These are phyloP conservation scores for Thelonectria blattea DNA, from an alignment of 2,329 filamentous ascomycete genomes.

Conservation along the genomic window DNA sequence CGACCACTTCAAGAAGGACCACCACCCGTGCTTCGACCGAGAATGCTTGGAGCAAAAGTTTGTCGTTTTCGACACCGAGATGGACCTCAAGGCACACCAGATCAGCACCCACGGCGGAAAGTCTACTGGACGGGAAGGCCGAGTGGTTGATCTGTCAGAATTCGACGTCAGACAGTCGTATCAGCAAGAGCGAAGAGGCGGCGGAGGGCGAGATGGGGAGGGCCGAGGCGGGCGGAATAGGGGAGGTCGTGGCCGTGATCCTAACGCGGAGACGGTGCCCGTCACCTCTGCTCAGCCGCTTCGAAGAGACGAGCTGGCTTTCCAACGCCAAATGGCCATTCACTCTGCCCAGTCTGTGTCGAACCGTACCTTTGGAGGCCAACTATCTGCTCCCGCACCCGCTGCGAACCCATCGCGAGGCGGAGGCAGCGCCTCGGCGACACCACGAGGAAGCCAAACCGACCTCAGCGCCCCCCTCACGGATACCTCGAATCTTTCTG, in stretches of 20 bases:
- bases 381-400: slow-evolving; percentile 61
- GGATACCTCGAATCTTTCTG: slow-evolving; percentile 61
- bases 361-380: slow-evolving; percentile 82
- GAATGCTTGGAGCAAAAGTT: slow-evolving; percentile 98
- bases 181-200: slow-evolving; percentile 59
- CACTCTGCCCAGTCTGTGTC: slow-evolving; percentile 84
- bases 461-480: slow-evolving; percentile 47
- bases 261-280: slow-evolving; percentile 81
- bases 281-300: slow-evolving; percentile 79
- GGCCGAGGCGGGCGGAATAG: slow-evolving; percentile 58
- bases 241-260: slow-evolving; percentile 74
- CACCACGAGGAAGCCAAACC: slow-evolving; percentile 32
- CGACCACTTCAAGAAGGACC: slow-evolving; percentile 84
- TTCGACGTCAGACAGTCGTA: slow-evolving; percentile 84
- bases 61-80: slow-evolving; percentile 91
- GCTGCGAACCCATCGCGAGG: slow-evolving; percentile 34
- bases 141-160: slow-evolving; percentile 82
- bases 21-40: slow-evolving; percentile 82
- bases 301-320: slow-evolving; percentile 86
- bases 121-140: slow-evolving; percentile 80
- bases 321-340: slow-evolving; percentile 89
- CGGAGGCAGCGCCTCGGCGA: slow-evolving; percentile 32
- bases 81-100: slow-evolving; percentile 95
- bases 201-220: slow-evolving; percentile 48
- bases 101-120: slow-evolving; percentile 86